Evolutionary conservation across 345 rosid genomes (phyloP), one percentile per base, ranked within the genome.

Genomic region (Schrenkiella parvula): DNA sequence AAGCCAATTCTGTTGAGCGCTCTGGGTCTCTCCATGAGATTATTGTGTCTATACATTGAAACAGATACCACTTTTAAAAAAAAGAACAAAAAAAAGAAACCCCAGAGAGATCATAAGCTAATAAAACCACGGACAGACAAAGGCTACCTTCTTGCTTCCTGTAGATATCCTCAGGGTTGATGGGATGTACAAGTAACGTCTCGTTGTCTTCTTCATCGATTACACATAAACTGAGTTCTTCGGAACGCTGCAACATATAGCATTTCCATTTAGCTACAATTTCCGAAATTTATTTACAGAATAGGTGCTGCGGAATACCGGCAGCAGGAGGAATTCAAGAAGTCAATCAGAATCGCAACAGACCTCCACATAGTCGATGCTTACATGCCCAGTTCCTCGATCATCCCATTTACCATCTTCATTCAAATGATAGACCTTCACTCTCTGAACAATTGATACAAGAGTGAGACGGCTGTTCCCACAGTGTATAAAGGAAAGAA

Each of bases 401-500:
- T 95, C 97, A 78, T 92, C 99, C 98, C 99, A 95, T 82, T 90
- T 95, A 62, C 98, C 98, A 82, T 90, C 90, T 41, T 88, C 96
- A 52, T 78, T 88, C 66, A 95, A 77, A 73, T 92, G 96, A 71
- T 95, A 95, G 22, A 95, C 91, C 81, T 95, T 95, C 75, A 95
- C 97, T 43, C 99, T 87, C 98, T 95, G 86, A 72, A 58, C 47
- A 76, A 56, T 9, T 2, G 51, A 57, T 31, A 70, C 17, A 19
- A 14, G 8, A n/a, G 34, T 39, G 18, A 61, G 7, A 39, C 58
- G 8, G 37, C 43, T 58, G 8, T 17, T 39, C 63, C 21, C 22
- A 57, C 37, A 65, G 25, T 41, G 17, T 25, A 53, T 5, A 11
- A 22, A 15, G 18, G 31, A 55, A 44, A 44, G 6, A 3, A 62